phyloP scores from a whole-genome alignment of 2,329 filamentous ascomycete species.

The Clonostachys rhizophaga region DNA sequence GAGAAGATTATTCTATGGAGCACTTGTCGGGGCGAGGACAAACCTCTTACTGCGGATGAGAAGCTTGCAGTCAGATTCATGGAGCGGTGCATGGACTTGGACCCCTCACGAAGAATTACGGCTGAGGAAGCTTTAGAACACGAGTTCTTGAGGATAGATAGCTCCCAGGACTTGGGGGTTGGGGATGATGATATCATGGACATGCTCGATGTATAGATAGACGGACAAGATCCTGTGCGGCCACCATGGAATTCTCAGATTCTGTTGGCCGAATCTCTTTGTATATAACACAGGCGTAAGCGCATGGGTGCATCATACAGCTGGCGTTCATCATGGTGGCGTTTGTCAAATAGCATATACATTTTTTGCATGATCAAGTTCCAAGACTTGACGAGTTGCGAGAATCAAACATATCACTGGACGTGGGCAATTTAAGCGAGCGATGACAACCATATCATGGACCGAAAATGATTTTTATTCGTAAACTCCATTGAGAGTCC shows the following conservation, averaged over 20 bases:
- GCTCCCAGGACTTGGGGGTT: constrained; percentile 13
- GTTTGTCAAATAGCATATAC: too few species aligned
- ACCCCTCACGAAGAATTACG: constrained; percentile 69
- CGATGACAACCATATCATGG: constrained; percentile 10
- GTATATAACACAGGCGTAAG: too few species aligned
- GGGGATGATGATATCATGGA: constrained; percentile 45
- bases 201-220: constrained; percentile 19
- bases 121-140: constrained; percentile 71
- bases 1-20: constrained; percentile 97
- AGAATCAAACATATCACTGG: too few species aligned
- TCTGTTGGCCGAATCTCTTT: too few species aligned
- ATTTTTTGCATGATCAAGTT: too few species aligned
- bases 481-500: constrained; percentile 32
- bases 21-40: constrained; percentile 65
- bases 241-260: too few species aligned
- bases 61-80: constrained; percentile 70
- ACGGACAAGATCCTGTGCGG: too few species aligned
- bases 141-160: constrained; percentile 52
- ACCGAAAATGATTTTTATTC: constrained; percentile 33
- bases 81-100: constrained; percentile 68
- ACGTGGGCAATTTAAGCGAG: too few species aligned
- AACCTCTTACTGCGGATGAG: constrained; percentile 60
- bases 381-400: too few species aligned
- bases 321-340: too few species aligned
- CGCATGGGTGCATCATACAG: too few species aligned